Base-by-base conservation (phyloP, 805 yeast species). In the Candida jianshihensis region DNA sequence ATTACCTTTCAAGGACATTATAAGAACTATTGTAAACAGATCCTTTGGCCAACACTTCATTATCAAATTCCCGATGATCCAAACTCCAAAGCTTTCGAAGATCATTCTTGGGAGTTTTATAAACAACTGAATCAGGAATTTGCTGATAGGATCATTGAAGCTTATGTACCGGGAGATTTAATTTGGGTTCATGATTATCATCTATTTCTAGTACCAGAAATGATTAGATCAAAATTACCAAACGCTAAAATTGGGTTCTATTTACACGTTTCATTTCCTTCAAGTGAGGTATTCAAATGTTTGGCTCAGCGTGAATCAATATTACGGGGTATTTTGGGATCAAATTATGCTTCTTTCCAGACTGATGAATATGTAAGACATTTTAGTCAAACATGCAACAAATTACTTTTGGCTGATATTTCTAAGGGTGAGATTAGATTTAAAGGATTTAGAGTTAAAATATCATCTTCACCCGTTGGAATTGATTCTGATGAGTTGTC, bases 111-210 rank as follows among this genome's bases (percentile, higher is more conserved):
- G 96, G 77, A 77, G 19, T 80, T 81, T 53, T 90, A 90, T 58
- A 76, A 75, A 46, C 61, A 67, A 2, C 68, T 90, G 43, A 92
- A 92, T 52, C 86, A 80, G 56, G 57, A 73, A 31, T 72, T 89
- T 51, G 97, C 97, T 0, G 84, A 88, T 37, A 74, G 73, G 45
- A 69, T 90, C 31, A 73, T 82, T 3, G 71, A 69, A 26, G 62
- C 66, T 2, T 89, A 90, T 58, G 75, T 78, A 47, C 71, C 70
- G 1, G 87, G 83, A 29, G 96, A 90, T 55, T 65, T 76, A 25
- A 70, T 90, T 41, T 92, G 97, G 97, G 69, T 90, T 36, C 95
- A 90, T 57, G 98, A 90, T 60, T 90, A 90, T 56, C 97, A 92
- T 61, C 65, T 90, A 42, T 68, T 92, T 63, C 63, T 90, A 30